These are phyloP conservation scores for Curvularia verruculosa DNA, from an alignment of 2,329 filamentous ascomycete genomes.

Conservation along the genomic window DNA sequence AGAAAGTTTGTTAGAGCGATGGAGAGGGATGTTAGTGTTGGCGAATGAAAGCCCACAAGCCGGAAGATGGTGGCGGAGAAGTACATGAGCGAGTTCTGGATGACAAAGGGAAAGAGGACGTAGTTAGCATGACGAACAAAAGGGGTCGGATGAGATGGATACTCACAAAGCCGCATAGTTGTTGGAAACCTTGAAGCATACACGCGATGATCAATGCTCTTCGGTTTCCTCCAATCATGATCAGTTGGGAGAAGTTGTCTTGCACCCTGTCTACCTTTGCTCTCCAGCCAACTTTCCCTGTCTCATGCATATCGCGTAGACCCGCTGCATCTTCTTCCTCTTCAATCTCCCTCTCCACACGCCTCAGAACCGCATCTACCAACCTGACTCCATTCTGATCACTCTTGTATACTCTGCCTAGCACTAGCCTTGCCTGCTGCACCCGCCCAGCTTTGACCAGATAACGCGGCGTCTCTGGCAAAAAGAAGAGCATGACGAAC, in stretches of 20 bases:
- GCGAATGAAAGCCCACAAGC: slow-evolving; percentile 54
- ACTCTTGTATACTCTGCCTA: slow-evolving; percentile 67
- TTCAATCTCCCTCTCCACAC: slow-evolving; percentile 76
- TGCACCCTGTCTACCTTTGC: slow-evolving; percentile 56
- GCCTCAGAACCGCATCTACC: slow-evolving; percentile 66
- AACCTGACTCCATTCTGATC: slow-evolving; percentile 45
- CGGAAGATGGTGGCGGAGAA: slow-evolving; percentile 57
- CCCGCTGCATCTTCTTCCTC: slow-evolving; percentile 66
- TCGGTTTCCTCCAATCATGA: slow-evolving; percentile 60
- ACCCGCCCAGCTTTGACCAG: slow-evolving; percentile 70
- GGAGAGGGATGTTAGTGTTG: slow-evolving; percentile 53
- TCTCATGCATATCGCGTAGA: slow-evolving; percentile 41
- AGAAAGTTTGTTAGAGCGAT: slow-evolving; percentile 55
- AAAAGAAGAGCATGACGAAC: slow-evolving; percentile 67
- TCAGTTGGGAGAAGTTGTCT: slow-evolving; percentile 60
- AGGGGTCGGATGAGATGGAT: background rate
- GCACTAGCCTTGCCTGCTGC: slow-evolving; percentile 68
- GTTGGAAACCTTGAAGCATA: slow-evolving; percentile 84
- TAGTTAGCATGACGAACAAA: background rate
- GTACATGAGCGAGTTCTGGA: slow-evolving; percentile 56
- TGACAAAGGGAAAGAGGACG: background rate
- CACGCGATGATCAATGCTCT: slow-evolving; percentile 84
- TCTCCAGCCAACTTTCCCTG: slow-evolving; percentile 36
- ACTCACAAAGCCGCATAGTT: slow-evolving; percentile 69
- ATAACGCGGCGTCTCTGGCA: slow-evolving; percentile 92